A percentile compares a stretch with the other conserved stretches of the same genome.
These are phyloP conservation scores for Cymbidium sinense DNA, from an alignment of 106 monocot species.

Conservation along the genomic window DNA sequence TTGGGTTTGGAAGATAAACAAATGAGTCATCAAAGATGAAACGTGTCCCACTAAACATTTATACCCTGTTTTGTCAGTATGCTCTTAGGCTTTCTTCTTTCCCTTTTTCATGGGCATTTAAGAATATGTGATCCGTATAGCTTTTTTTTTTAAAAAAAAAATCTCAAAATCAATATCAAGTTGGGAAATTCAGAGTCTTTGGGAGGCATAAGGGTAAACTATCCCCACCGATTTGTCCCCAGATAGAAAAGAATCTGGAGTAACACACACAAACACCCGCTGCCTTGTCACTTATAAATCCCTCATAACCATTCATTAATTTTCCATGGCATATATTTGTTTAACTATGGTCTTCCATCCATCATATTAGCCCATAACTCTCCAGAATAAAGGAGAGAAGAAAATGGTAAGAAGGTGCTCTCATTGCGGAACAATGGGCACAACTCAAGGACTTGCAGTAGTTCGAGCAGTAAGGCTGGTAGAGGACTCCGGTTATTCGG, in stretches of 20 bases:
- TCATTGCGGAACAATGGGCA: slow-evolving; percentile 32
- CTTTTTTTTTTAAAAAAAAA: no score
- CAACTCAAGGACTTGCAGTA: slow-evolving; percentile 29
- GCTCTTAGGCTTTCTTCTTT: no score
- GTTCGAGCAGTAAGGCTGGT: neutral
- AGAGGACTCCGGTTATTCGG: slow-evolving; percentile 22
- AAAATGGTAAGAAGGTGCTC: slow-evolving; percentile 32
- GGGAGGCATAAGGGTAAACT: no score
- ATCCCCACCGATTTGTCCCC: no score
- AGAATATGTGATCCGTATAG: no score
- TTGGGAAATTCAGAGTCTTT: no score
- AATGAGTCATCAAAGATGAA: no score
- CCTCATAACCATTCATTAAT: neutral
- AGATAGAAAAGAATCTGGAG: neutral
- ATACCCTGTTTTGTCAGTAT: no score
- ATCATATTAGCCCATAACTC: neutral
- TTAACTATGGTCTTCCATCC: neutral
- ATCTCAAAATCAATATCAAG: no score
- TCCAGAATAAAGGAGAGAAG: neutral
- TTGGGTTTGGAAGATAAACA: no score
- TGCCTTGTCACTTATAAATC: neutral
- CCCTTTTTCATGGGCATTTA: no score
- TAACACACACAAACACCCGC: neutral
- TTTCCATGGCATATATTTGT: neutral
- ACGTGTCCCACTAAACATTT: no score